phyloP scores from a whole-genome alignment of 2,329 filamentous ascomycete species.

The Colletotrichum siamense region DNA sequence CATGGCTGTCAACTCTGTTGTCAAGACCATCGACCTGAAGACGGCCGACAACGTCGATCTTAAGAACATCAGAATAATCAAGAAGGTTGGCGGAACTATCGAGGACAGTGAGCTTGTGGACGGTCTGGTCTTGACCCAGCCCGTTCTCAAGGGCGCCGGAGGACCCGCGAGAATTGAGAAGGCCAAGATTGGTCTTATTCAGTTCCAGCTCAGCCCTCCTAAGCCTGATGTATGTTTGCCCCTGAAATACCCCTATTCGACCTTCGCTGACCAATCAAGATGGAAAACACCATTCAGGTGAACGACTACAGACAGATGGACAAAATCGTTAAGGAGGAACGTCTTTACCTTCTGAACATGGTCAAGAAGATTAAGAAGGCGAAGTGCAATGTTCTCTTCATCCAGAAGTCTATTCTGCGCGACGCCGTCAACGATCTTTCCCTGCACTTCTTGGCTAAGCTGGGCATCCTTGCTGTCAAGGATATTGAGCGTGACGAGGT shows the following conservation, averaged over 20 bases:
- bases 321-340: constrained; percentile 99
- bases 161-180: constrained; percentile 95
- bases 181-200: constrained; percentile 94
- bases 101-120: constrained; percentile 98
- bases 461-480: constrained; percentile 95
- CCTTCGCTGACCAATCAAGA: constrained; percentile 54
- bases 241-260: not conserved
- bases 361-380: constrained; percentile 99
- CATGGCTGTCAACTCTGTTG: constrained; percentile 96
- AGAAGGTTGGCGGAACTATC: constrained; percentile 97
- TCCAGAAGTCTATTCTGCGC: constrained; percentile 97
- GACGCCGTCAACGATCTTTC: constrained; percentile 98
- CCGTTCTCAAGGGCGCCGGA: constrained; percentile 90
- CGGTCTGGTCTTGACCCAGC: constrained; percentile 89
- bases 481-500: constrained; percentile 99
- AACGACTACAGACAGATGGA: constrained; percentile 99
- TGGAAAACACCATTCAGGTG: constrained; percentile 99
- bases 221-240: constrained; percentile 82
- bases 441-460: constrained; percentile 95
- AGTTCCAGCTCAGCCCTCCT: constrained; percentile 97
- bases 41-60: constrained; percentile 96
- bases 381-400: constrained; percentile 97
- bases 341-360: constrained; percentile 96
- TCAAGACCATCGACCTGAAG: constrained; percentile 94
- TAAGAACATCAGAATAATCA: constrained; percentile 94